These are phyloP conservation scores for Haplosporangium gracile DNA, from an alignment of 192 early-diverging fungal species.

Conservation along the genomic window DNA sequence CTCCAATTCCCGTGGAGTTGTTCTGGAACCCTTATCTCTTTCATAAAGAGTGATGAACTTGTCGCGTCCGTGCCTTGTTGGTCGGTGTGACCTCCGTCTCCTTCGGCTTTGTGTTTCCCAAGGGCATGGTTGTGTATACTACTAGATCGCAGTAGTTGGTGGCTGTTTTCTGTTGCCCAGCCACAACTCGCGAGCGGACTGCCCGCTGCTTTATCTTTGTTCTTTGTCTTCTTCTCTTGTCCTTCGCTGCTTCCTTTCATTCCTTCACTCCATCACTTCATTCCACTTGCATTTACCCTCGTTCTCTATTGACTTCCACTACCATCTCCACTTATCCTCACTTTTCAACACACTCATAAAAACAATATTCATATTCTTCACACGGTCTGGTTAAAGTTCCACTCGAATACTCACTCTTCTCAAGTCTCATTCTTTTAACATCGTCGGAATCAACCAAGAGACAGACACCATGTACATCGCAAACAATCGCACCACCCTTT, in stretches of 20 bases:
- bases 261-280: neutral
- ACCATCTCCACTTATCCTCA: too few relatives aligned
- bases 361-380: neutral
- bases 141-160: too few relatives aligned
- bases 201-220: neutral
- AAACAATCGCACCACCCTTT: slow-evolving; percentile 7
- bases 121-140: too few relatives aligned
- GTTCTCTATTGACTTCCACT: neutral
- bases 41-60: too few relatives aligned
- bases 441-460: neutral
- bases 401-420: neutral
- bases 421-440: neutral
- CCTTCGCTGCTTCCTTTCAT: neutral
- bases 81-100: too few relatives aligned
- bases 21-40: too few relatives aligned
- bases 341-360: neutral
- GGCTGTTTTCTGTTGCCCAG: too few relatives aligned
- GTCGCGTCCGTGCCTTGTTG: too few relatives aligned
- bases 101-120: too few relatives aligned
- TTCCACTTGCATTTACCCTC: neutral
- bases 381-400: slow-evolving; percentile 3
- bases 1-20: too few relatives aligned
- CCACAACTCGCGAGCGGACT: too few relatives aligned
- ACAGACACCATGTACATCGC: neutral
- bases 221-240: neutral